Percentiles rank a stretch among this genome's conserved stretches.
phyloP scores from a whole-genome alignment of 768 basidiomycete species.

The Agrocybe chaxingu region DNA sequence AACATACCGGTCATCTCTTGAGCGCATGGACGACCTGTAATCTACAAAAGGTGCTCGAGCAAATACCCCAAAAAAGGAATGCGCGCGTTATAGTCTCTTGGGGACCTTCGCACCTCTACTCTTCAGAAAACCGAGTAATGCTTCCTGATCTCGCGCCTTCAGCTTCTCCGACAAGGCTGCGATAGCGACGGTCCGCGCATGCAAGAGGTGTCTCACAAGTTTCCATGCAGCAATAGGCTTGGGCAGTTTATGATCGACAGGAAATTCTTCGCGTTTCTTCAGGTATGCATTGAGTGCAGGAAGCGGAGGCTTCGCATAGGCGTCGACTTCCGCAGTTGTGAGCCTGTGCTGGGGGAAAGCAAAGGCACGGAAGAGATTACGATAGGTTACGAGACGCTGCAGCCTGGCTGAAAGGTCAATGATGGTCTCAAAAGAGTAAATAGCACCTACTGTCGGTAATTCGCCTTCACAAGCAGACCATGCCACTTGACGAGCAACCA shows the following conservation, averaged over 20 bases:
- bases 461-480: slow-evolving; percentile 34
- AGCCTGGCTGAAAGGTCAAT: slow-evolving; percentile 17
- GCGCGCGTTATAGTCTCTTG: background rate
- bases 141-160: slow-evolving; percentile 11
- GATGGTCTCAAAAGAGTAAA: background rate
- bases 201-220: slow-evolving; percentile 28
- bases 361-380: slow-evolving; percentile 34
- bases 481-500: slow-evolving; percentile 44
- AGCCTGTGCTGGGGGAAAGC: slow-evolving; percentile 23
- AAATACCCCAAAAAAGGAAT: too few relatives aligned
- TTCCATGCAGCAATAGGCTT: slow-evolving; percentile 21
- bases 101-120: slow-evolving; percentile 18
- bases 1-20: too few relatives aligned
- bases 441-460: slow-evolving; percentile 29
- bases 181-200: slow-evolving; percentile 26
- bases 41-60: too few relatives aligned
- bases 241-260: slow-evolving; percentile 12
- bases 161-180: slow-evolving; percentile 20
- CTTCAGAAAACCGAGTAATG: slow-evolving; percentile 15
- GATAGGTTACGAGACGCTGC: slow-evolving; percentile 32
- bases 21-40: too few relatives aligned
- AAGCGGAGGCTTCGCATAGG: slow-evolving; percentile 34
- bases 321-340: slow-evolving; percentile 20
- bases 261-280: slow-evolving; percentile 21
- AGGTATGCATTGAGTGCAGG: slow-evolving; percentile 43